A percentile compares a stretch with the other conserved stretches of the same genome.
These are phyloP conservation scores for Hymenoscyphus scutula DNA, from an alignment of 2,329 filamentous ascomycete genomes.

Conservation along the genomic window DNA sequence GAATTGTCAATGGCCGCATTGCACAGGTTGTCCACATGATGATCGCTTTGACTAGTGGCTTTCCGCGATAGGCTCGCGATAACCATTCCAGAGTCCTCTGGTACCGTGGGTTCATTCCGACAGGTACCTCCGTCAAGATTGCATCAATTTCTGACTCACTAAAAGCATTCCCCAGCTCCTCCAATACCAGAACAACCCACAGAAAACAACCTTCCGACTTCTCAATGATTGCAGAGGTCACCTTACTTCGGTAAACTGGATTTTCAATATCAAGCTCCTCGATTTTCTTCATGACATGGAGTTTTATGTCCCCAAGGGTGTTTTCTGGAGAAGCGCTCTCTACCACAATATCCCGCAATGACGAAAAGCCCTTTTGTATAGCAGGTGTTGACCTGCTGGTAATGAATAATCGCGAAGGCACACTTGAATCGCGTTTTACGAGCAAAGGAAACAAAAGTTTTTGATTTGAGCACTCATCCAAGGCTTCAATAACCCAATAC, in stretches of 20 bases:
- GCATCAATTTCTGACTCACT: neutral
- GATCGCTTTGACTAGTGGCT: no score
- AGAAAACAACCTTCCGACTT: slow-evolving; percentile 7
- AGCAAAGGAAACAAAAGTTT: neutral
- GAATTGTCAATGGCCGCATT: no score
- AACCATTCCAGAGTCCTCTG: neutral
- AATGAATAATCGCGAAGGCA: neutral
- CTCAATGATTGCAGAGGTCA: neutral
- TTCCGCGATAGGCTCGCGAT: no score
- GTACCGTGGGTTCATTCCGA: neutral
- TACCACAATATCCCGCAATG: neutral
- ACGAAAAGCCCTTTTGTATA: neutral
- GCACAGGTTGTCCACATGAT: no score
- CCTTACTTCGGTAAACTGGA: neutral
- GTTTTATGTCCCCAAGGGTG: neutral
- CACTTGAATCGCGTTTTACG: neutral
- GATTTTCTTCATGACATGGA: slow-evolving; percentile 1
- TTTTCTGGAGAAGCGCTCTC: slow-evolving; percentile 8
- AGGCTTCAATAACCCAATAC: slow-evolving; percentile 8
- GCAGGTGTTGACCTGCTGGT: neutral
- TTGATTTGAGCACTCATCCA: slow-evolving; percentile 2
- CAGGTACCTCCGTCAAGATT: neutral
- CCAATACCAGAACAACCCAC: slow-evolving; percentile 1
- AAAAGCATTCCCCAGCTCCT: neutral
- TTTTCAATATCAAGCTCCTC: neutral